Evolutionary conservation across 2,329 filamentous ascomycete species (phyloP).

Genomic region (Arachnopeziza araneosa): DNA sequence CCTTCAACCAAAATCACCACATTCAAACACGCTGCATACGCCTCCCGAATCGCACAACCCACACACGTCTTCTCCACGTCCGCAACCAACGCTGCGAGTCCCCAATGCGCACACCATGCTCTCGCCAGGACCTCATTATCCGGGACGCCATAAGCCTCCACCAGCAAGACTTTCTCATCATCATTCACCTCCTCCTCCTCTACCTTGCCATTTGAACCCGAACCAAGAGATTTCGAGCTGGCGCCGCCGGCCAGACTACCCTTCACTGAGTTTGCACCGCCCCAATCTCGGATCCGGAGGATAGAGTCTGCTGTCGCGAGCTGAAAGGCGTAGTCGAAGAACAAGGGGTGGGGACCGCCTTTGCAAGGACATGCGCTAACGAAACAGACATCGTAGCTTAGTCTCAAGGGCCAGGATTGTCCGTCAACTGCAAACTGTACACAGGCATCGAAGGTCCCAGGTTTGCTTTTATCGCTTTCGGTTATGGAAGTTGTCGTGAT

Average conservation of each 20-base stretch:
- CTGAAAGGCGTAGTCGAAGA: constrained; percentile 63
- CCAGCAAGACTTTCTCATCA: constrained; percentile 61
- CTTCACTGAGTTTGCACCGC: background rate
- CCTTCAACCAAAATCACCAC: constrained; percentile 65
- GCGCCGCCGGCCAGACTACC: background rate
- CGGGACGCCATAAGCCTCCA: constrained; percentile 66
- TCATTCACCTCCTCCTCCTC: constrained; percentile 33
- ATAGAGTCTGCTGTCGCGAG: constrained; percentile 58
- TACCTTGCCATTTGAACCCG: background rate
- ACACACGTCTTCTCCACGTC: constrained; percentile 64
- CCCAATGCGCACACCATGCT: constrained; percentile 74
- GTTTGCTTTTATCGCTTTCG: constrained; percentile 21
- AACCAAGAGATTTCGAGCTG: background rate
- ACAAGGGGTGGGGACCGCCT: constrained; percentile 61
- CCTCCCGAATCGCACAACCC: constrained; percentile 69
- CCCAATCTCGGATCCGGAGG: constrained; percentile 62
- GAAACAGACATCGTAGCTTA: constrained; percentile 62
- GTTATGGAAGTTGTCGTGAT: constrained; percentile 16
- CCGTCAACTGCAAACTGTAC: constrained; percentile 60
- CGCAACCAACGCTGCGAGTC: constrained; percentile 64
- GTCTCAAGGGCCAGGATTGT: constrained; percentile 55
- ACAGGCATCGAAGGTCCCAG: constrained; percentile 52
- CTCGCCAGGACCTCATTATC: constrained; percentile 73
- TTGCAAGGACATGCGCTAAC: constrained; percentile 60
- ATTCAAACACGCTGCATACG: constrained; percentile 66